These are phyloP conservation scores for Lophiostoma macrostomum DNA, from an alignment of 495 filamentous ascomycete species.

Conservation along the genomic window DNA sequence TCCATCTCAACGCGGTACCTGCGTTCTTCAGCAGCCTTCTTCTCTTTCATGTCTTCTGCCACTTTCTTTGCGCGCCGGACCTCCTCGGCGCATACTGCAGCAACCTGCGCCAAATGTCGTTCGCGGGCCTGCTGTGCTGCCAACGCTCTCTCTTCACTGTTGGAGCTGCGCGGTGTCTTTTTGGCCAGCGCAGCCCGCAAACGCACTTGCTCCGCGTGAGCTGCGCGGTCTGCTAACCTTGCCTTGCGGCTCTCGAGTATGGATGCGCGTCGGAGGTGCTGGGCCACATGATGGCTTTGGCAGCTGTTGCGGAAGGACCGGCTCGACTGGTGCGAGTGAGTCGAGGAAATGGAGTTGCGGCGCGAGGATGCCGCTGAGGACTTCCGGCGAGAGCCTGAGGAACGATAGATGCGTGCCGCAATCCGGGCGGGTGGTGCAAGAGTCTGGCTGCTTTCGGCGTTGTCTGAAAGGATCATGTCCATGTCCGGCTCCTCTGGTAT, in stretches of 20 bases:
- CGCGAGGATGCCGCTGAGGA: conserved; percentile 84
- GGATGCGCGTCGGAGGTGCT: conserved; percentile 84
- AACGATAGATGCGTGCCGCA: conserved; percentile 79
- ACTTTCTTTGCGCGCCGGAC: conserved; percentile 90
- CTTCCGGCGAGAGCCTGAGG: conserved; percentile 66
- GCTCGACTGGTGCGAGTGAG: conserved; percentile 69
- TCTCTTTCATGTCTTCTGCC: conserved; percentile 87
- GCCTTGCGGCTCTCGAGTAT: conserved; percentile 93
- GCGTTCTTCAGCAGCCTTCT: conserved; percentile 79
- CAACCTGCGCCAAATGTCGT: conserved; percentile 87
- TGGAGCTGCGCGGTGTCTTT: conserved; percentile 59
- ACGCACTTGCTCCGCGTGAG: conserved; percentile 96
- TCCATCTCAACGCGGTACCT: conserved; percentile 67
- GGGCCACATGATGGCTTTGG: conserved; percentile 79
- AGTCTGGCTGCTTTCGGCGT: conserved; percentile 34
- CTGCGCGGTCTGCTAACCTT: conserved; percentile 85
- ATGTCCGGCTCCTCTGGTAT: conserved; percentile 38
- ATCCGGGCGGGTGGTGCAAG: conserved; percentile 75
- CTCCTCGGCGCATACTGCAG: conserved; percentile 90
- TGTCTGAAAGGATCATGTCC: conserved; percentile 37
- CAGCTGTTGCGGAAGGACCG: conserved; percentile 60
- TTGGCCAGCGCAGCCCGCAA: conserved; percentile 82
- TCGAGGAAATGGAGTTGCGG: conserved; percentile 83
- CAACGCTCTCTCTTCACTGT: conserved; percentile 77
- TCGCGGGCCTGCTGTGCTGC: conserved; percentile 91